Base-by-base conservation (phyloP, 1,139 yeast species). In the Lodderomyces oxycetoniae region DNA sequence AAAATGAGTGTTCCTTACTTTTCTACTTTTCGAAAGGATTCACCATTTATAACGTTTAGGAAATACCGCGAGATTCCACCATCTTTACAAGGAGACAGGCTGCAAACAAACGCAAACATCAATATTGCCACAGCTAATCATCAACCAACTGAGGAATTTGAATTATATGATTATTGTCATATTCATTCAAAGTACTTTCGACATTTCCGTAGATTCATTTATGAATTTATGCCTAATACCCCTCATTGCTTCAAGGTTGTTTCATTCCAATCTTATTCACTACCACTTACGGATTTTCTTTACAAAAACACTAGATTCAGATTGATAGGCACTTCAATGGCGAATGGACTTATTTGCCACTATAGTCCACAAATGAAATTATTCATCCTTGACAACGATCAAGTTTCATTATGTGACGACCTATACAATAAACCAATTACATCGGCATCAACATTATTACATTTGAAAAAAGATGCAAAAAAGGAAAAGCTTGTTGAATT, bases 261-360 rank as follows among this genome's bases (percentile, higher is more conserved):
- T 5, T 43, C 58, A 36, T 67, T 65, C 38, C 63, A 63, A 45
- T 60, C 63, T 46, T 60, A 59, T 34, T 56, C 49, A 40, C 53
- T 58, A 34, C 69, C 73, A 2, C 64, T 61, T 46, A 53, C 69
- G 9, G 74, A 68, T 44, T 68, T 68, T 44, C 48, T 35, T 21
- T 67, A 63, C 41, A 55, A 57, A 29, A 44, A 44, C 21, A 67
- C 72, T 2, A 45, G 71, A 17, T 68, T 68, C 42, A 48, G 74
- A 33, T 49, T 66, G 2, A 38, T 61, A 16, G 74, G 74, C 2
- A 59, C 71, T 1, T 48, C 68, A 4, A 44, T 64, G 3, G 37
- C 57, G 1, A 52, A 53, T 37, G 61, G 63, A 1, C 55, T 61
- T 39, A 47, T 60, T 11, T 41, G 55, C 30, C 49, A 45, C 17